Evolutionary conservation across 352 stramenopile genomes (phyloP).

Genomic region (Pythium periplocum): DNA sequence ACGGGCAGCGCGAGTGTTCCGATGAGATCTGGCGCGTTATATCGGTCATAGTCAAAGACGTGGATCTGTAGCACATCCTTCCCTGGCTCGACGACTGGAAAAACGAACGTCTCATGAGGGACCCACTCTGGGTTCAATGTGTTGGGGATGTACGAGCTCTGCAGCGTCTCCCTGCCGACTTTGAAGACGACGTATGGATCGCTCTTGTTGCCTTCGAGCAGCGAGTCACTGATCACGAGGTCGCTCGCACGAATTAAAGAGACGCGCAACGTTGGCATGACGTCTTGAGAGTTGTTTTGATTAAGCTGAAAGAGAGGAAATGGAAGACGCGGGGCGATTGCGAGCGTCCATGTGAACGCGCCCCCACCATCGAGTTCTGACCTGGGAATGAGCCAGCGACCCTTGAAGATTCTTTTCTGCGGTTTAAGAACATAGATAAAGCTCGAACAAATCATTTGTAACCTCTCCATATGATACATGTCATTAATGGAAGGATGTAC

Average conservation of each 20-base stretch:
- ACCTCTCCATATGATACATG: no score
- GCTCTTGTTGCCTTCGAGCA: slow-evolving; percentile 49
- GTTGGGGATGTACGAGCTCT: slow-evolving; percentile 57
- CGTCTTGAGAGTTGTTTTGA: not conserved
- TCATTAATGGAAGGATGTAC: no score
- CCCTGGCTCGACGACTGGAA: slow-evolving; percentile 35
- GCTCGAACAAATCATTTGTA: no score
- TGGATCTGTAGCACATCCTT: slow-evolving; percentile 44
- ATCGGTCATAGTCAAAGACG: slow-evolving; percentile 62
- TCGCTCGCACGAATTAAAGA: slow-evolving; percentile 41
- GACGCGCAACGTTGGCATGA: slow-evolving; percentile 48
- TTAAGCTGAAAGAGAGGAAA: no score
- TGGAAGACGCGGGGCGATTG: no score
- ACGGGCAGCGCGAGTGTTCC: slow-evolving; percentile 46
- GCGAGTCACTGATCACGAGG: slow-evolving; percentile 58
- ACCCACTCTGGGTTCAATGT: slow-evolving; percentile 63
- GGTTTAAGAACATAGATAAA: no score
- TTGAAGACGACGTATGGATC: slow-evolving; percentile 71
- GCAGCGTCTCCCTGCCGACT: slow-evolving; percentile 39
- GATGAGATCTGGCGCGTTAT: slow-evolving; percentile 64
- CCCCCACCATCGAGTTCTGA: no score
- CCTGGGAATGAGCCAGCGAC: no score
- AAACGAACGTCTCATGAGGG: slow-evolving; percentile 54
- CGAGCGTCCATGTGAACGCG: no score
- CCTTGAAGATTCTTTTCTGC: no score